Evolutionary conservation across 2,329 filamentous ascomycete species (phyloP).

Genomic region (Ascochyta fabae): DNA sequence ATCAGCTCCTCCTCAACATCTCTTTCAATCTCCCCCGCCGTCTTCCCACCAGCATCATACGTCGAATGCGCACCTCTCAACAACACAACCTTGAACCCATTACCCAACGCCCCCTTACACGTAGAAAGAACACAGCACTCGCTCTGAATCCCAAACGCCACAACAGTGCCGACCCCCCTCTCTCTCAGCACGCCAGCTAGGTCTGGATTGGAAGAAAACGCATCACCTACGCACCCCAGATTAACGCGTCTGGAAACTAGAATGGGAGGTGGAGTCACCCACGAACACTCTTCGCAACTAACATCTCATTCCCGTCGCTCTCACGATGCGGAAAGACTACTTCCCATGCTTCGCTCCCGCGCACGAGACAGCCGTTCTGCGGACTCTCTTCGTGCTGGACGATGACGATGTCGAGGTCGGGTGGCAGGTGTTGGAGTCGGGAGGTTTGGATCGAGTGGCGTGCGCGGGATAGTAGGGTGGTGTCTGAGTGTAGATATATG

Average conservation of each 20-base stretch:
- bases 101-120: slow-evolving; percentile 11
- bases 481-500: no score
- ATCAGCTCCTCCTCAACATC: slow-evolving; percentile 7
- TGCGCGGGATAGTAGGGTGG: neutral
- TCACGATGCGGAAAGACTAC: slow-evolving; percentile 14
- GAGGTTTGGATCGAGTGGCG: slow-evolving; percentile 3
- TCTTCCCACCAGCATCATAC: slow-evolving; percentile 5
- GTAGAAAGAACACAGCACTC: slow-evolving; percentile 23
- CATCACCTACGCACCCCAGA: slow-evolving; percentile 2
- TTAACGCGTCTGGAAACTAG: neutral
- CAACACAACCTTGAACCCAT: slow-evolving; percentile 16
- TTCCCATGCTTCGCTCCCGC: slow-evolving; percentile 13
- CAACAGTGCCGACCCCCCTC: slow-evolving; percentile 3
- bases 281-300: slow-evolving; percentile 14
- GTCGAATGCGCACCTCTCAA: slow-evolving; percentile 16
- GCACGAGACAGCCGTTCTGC: slow-evolving; percentile 5
- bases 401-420: slow-evolving; percentile 9
- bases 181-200: slow-evolving; percentile 6
- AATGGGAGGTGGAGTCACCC: neutral
- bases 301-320: neutral
- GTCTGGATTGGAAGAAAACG: slow-evolving; percentile 12
- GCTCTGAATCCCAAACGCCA: slow-evolving; percentile 21
- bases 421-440: neutral
- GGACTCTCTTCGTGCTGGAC: slow-evolving; percentile 20
- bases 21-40: slow-evolving; percentile 8